phyloP scores from a whole-genome alignment of 2,329 filamentous ascomycete genomes.

The Sordariomycetes sp. region DNA sequence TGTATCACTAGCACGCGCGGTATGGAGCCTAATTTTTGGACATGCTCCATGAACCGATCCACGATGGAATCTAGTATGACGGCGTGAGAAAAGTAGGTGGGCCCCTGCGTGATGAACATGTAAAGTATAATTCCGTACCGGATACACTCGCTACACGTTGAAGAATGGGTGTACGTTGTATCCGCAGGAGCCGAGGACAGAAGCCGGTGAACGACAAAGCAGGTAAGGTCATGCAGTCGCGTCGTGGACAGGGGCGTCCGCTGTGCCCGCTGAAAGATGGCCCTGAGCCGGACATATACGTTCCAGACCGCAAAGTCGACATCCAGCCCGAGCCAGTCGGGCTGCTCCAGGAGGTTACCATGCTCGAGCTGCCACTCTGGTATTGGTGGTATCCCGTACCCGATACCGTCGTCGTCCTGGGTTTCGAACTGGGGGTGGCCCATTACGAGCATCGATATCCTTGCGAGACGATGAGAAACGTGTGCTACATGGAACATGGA shows the following conservation, averaged over 20 bases:
- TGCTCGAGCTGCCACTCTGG: slow-evolving; percentile 29
- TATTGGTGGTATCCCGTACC: slow-evolving; percentile 33
- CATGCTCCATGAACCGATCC: slow-evolving; percentile 15
- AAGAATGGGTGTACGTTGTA: not conserved
- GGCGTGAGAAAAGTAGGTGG: slow-evolving; percentile 40
- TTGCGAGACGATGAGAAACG: slow-evolving; percentile 11
- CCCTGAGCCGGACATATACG: slow-evolving; percentile 27
- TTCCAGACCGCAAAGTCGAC: slow-evolving; percentile 20
- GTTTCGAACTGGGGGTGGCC: slow-evolving; percentile 36
- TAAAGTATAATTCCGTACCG: slow-evolving; percentile 32
- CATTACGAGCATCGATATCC: slow-evolving; percentile 44
- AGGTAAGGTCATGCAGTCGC: slow-evolving; percentile 39
- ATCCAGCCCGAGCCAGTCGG: slow-evolving; percentile 11
- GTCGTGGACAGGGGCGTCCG: slow-evolving; percentile 18
- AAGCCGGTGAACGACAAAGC: slow-evolving; percentile 37
- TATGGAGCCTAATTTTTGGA: slow-evolving; percentile 11
- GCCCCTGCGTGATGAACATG: slow-evolving; percentile 38
- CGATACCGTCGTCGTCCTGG: slow-evolving; percentile 32
- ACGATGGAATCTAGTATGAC: slow-evolving; percentile 22
- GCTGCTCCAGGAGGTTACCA: slow-evolving; percentile 1
- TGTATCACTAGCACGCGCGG: not conserved
- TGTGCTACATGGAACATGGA: too few species aligned
- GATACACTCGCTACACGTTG: slow-evolving; percentile 24
- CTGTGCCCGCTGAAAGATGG: slow-evolving; percentile 22
- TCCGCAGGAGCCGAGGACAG: slow-evolving; percentile 13